These are phyloP conservation scores for Tuber umbilicatum DNA, from an alignment of 495 filamentous ascomycete species.

Conservation along the genomic window DNA sequence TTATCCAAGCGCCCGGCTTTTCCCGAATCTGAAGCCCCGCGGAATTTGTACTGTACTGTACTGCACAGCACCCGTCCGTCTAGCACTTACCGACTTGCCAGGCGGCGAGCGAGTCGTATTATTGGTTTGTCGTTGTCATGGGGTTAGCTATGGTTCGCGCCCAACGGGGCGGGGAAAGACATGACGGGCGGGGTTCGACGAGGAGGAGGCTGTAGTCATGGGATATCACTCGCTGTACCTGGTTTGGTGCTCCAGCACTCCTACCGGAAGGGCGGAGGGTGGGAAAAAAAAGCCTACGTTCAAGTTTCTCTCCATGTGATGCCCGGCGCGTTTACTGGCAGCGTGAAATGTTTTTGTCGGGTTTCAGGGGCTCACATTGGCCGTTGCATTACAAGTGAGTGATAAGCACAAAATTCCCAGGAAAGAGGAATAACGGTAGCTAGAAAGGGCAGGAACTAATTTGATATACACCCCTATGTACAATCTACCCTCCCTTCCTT, in stretches of 20 bases:
- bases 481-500: not conserved
- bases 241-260: not conserved
- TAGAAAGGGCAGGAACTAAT: not conserved
- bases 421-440: not conserved
- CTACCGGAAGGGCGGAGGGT: not conserved
- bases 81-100: no score
- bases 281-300: not conserved
- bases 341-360: no score
- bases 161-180: not conserved
- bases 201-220: no score
- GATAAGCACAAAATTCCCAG: not conserved
- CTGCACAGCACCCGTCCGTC: no score
- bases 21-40: no score
- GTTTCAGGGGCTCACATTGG: not conserved
- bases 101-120: not conserved
- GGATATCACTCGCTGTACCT: not conserved
- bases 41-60: no score
- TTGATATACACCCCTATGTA: constrained; percentile 2
- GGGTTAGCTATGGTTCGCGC: not conserved
- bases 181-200: not conserved
- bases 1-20: no score
- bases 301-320: not conserved
- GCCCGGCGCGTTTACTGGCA: no score
- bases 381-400: not conserved
- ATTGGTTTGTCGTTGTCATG: not conserved